A percentile compares a stretch with the other conserved stretches of the same genome.
Evolutionary conservation across 345 rosid species (phyloP).

Genomic region (Eucalyptus guilfoylei): DNA sequence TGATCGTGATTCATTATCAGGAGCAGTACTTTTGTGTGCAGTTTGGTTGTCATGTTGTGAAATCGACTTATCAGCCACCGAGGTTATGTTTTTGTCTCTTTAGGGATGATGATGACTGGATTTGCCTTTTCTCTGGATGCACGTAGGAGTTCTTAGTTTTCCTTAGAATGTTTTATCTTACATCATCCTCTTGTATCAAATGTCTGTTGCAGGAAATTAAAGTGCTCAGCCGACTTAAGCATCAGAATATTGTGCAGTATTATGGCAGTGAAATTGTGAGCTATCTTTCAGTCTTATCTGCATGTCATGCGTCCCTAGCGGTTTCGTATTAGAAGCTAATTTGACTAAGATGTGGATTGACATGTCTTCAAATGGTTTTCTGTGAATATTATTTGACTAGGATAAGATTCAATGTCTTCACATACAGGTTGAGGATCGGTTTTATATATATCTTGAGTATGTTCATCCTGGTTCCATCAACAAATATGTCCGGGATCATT

Average conservation of each 20-base stretch:
- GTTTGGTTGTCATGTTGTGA: neutral
- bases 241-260: slow-evolving; percentile 95
- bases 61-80: neutral
- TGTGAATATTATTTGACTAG: neutral
- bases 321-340: neutral
- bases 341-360: neutral
- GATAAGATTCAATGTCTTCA: neutral
- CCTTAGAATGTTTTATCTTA: neutral
- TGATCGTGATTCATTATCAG: neutral
- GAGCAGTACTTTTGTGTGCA: neutral
- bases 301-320: neutral
- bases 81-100: neutral
- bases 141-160: neutral
- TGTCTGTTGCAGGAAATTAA: slow-evolving; percentile 61
- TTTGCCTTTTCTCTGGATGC: neutral
- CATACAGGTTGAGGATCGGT: slow-evolving; percentile 63
- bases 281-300: neutral
- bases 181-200: neutral
- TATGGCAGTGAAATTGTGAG: slow-evolving; percentile 97
- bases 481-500: slow-evolving; percentile 77
- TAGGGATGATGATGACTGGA: neutral
- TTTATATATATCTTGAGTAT: slow-evolving; percentile 85
- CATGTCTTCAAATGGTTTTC: neutral
- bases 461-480: slow-evolving; percentile 96
- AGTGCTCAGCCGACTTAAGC: slow-evolving; percentile 86